Conservation (phyloP, 1,284 basidiomycete genomes). For the Trametes pubescens region DNA sequence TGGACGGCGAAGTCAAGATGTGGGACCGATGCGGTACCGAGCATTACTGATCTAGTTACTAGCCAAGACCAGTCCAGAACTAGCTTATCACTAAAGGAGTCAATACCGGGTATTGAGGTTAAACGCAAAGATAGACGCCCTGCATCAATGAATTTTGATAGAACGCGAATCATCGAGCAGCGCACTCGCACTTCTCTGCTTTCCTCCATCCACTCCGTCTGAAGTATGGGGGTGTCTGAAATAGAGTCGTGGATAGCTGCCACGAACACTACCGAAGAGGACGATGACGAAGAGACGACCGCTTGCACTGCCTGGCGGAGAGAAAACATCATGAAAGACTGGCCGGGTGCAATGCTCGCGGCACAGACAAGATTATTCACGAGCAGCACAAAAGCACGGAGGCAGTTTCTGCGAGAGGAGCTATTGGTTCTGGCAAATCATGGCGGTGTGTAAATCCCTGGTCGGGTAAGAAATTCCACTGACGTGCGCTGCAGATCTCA, state of each 20-base stretch:
- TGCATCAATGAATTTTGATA: constrained; percentile 10
- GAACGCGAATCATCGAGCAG: background rate
- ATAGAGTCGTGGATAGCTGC: constrained; percentile 51
- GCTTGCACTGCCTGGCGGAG: constrained; percentile 53
- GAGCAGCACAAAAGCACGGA: constrained; percentile 60
- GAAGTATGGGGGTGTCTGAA: constrained; percentile 47
- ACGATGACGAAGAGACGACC: constrained; percentile 39
- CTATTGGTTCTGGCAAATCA: constrained; percentile 65
- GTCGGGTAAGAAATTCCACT: background rate
- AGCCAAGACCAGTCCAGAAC: too few relatives aligned
- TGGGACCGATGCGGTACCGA: background rate
- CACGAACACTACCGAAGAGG: constrained; percentile 40
- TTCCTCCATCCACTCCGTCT: background rate
- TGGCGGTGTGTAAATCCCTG: constrained; percentile 54
- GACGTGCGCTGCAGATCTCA: constrained; percentile 58
- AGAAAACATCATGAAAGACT: constrained; percentile 59
- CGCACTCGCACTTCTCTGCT: background rate
- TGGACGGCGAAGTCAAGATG: background rate
- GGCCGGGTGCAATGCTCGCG: constrained; percentile 62
- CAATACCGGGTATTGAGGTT: background rate
- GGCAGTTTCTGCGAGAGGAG: constrained; percentile 69
- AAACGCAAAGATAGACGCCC: background rate
- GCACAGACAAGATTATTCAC: constrained; percentile 59
- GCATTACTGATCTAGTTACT: too few relatives aligned
- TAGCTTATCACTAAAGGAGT: background rate